These are phyloP conservation scores for Spergularia marina DNA, from an alignment of 148 eudicot genomes.

Conservation along the genomic window DNA sequence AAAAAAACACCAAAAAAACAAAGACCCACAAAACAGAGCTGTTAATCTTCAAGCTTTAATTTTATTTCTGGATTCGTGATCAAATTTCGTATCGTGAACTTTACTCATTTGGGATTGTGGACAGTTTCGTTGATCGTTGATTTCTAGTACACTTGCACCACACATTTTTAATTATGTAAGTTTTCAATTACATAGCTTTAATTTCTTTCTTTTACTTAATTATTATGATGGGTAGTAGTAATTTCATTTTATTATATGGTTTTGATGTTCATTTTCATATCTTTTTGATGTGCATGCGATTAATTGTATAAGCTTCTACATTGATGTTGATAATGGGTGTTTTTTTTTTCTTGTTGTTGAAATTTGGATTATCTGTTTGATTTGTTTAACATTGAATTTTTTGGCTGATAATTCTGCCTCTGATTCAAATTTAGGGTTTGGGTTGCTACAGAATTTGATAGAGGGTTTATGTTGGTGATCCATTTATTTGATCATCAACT, in stretches of 20 bases:
- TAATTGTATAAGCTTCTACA: too few relatives aligned
- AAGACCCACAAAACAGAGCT: background rate
- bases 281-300: too few relatives aligned
- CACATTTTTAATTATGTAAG: background rate
- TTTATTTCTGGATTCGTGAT: constrained; percentile 33
- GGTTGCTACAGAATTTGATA: too few relatives aligned
- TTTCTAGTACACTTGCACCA: background rate
- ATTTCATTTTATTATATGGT: background rate
- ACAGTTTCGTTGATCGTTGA: constrained; percentile 25
- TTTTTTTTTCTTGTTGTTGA: too few relatives aligned
- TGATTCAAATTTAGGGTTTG: too few relatives aligned
- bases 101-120: constrained; percentile 35
- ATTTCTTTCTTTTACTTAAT: background rate
- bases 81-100: constrained; percentile 27
- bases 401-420: too few relatives aligned
- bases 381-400: too few relatives aligned
- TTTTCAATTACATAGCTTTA: background rate
- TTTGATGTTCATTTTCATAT: too few relatives aligned
- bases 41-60: background rate
- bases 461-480: too few relatives aligned
- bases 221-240: background rate
- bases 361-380: too few relatives aligned
- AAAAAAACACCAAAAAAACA: background rate
- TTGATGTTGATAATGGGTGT: too few relatives aligned
- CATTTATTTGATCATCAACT: too few relatives aligned